phyloP scores from a whole-genome alignment of 1,284 basidiomycete genomes.

The Athelia sp. region DNA sequence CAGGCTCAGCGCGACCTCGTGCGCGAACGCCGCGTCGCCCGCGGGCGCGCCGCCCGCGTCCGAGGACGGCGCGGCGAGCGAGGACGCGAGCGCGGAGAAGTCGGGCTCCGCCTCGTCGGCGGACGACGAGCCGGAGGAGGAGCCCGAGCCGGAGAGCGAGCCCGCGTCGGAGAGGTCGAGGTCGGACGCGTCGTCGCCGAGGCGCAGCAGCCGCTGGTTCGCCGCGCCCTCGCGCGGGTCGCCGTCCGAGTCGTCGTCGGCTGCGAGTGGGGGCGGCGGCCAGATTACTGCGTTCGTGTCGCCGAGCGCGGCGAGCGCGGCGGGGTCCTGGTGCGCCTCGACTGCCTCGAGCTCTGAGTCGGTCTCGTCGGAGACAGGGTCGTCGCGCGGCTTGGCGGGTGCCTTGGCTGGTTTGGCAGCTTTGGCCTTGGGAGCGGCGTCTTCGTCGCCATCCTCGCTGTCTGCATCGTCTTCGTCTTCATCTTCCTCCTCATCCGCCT shows the following conservation, averaged over 20 bases:
- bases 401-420: constrained; percentile 20
- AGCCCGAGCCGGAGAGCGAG: constrained; percentile 33
- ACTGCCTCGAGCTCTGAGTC: constrained; percentile 59
- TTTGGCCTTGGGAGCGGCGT: constrained; percentile 25
- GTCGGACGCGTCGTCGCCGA: constrained; percentile 66
- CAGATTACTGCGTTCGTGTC: constrained; percentile 67
- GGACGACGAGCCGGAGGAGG: constrained; percentile 19
- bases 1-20: constrained; percentile 76
- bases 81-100: constrained; percentile 27
- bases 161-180: constrained; percentile 54
- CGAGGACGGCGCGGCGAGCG: constrained; percentile 31
- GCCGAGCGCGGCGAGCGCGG: constrained; percentile 45
- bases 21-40: constrained; percentile 44
- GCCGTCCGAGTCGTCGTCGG: constrained; percentile 56
- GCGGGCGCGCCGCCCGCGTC: constrained; percentile 18
- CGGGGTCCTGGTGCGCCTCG: constrained; percentile 49
- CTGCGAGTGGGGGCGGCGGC: constrained; percentile 42
- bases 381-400: constrained; percentile 27
- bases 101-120: constrained; percentile 27
- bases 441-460: constrained; percentile 14
- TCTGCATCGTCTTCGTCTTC: constrained; percentile 25
- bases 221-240: constrained; percentile 54
- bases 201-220: constrained; percentile 66
- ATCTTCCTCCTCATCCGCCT: constrained; percentile 24
- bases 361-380: constrained; percentile 27